A percentile compares a stretch with the other conserved stretches of the same genome.
phyloP scores from a whole-genome alignment of 306 rosid species.

The Corylus avellana region DNA sequence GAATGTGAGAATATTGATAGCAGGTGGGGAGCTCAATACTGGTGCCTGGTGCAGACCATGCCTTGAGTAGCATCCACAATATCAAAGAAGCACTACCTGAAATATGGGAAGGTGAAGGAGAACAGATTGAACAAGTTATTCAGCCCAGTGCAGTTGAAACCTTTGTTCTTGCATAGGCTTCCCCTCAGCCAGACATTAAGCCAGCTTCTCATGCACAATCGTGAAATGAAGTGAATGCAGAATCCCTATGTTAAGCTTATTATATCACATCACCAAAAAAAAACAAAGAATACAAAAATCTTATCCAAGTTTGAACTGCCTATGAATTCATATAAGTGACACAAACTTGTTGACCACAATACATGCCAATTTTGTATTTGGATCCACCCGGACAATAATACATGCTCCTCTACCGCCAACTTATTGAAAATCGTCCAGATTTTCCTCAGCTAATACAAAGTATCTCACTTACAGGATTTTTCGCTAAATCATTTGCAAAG shows the following conservation, averaged over 20 bases:
- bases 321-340: too few species aligned
- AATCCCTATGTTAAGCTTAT: background rate
- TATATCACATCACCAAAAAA: background rate
- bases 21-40: slow-evolving; percentile 75
- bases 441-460: background rate
- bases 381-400: background rate
- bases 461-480: background rate
- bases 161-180: slow-evolving; percentile 35
- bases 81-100: slow-evolving; percentile 84
- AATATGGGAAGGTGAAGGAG: slow-evolving; percentile 54
- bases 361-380: too few species aligned
- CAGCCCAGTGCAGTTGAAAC: slow-evolving; percentile 44
- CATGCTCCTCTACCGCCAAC: background rate
- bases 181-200: background rate
- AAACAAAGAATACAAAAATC: too few species aligned
- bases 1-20: slow-evolving; percentile 21
- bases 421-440: background rate
- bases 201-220: background rate
- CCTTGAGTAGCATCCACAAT: slow-evolving; percentile 76
- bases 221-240: slow-evolving; percentile 7
- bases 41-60: slow-evolving; percentile 81
- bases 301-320: too few species aligned
- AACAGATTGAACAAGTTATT: slow-evolving; percentile 34
- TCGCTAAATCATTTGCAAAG: background rate
- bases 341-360: too few species aligned